Evolutionary conservation across 805 yeast species (phyloP).

Genomic region (Metschnikowia gruessii): DNA sequence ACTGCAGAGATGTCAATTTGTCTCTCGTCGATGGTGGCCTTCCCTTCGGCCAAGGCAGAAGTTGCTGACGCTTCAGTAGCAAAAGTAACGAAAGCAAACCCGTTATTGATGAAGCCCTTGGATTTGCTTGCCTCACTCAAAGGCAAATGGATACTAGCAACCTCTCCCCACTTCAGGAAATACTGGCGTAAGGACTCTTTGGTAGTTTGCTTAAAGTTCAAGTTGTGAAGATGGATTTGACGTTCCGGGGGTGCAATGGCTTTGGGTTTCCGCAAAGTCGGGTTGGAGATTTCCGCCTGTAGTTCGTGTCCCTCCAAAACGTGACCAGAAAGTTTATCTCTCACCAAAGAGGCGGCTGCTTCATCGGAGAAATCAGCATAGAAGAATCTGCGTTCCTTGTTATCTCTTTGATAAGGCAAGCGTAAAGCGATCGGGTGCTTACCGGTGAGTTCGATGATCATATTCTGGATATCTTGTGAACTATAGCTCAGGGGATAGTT

Average conservation of each 20-base stretch:
- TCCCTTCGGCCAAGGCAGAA: conserved; percentile 43
- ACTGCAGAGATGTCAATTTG: conserved; percentile 49
- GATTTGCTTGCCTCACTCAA: conserved; percentile 30
- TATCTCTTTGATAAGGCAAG: conserved; percentile 59
- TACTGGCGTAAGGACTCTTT: conserved; percentile 36
- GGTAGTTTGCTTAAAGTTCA: conserved; percentile 45
- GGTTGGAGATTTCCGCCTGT: conserved; percentile 62
- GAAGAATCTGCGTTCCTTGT: conserved; percentile 64
- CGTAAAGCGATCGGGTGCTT: conserved; percentile 50
- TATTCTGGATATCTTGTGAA: conserved; percentile 32
- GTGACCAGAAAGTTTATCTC: conserved; percentile 27
- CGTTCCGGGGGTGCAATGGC: conserved; percentile 21
- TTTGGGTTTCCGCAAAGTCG: conserved; percentile 34
- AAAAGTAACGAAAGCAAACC: conserved; percentile 65
- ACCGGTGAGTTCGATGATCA: conserved; percentile 34
- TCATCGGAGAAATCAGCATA: conserved; percentile 59
- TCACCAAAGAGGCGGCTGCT: conserved; percentile 44
- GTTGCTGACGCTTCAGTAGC: conserved; percentile 42
- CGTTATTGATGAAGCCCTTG: conserved; percentile 45
- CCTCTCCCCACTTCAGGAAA: conserved; percentile 50
- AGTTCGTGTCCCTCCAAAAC: conserved; percentile 34
- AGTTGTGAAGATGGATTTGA: conserved; percentile 53
- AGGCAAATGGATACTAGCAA: conserved; percentile 55
- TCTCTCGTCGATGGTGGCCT: conserved; percentile 44
- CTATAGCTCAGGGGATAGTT: conserved; percentile 63